Evolutionary conservation across 306 rosid genomes (phyloP).

Genomic region (Canavalia gladiata): DNA sequence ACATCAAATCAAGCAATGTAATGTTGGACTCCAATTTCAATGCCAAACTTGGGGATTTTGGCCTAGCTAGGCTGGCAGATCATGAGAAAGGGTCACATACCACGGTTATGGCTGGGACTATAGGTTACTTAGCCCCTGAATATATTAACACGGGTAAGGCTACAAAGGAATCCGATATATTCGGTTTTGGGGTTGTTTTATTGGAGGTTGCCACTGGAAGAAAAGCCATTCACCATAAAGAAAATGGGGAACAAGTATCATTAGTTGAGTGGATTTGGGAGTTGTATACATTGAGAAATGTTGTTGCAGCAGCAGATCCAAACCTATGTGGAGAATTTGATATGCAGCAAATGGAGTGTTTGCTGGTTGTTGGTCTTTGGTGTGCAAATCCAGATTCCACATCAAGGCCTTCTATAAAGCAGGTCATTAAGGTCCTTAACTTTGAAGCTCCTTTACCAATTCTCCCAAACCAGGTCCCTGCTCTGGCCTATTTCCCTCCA

Average conservation of each 20-base stretch:
- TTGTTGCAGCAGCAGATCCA: constrained; percentile 44
- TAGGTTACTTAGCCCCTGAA: constrained; percentile 54
- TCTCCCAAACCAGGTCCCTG: constrained; percentile 38
- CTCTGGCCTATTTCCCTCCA: neutral
- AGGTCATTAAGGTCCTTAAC: constrained; percentile 50
- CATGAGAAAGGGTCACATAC: constrained; percentile 42
- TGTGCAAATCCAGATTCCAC: constrained; percentile 46
- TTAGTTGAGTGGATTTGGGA: constrained; percentile 56
- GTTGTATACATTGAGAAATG: constrained; percentile 25
- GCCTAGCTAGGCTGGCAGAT: constrained; percentile 51
- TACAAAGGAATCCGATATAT: constrained; percentile 47
- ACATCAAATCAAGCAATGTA: constrained; percentile 57
- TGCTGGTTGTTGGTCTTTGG: constrained; percentile 48
- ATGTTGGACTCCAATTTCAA: constrained; percentile 57
- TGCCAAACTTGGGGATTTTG: constrained; percentile 58
- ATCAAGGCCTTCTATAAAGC: constrained; percentile 43
- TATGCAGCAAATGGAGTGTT: constrained; percentile 40
- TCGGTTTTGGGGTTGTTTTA: constrained; percentile 50
- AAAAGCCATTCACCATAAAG: constrained; percentile 14
- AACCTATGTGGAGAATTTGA: constrained; percentile 39
- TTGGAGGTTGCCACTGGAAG: constrained; percentile 55
- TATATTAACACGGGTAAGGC: constrained; percentile 5
- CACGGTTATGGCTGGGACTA: constrained; percentile 42
- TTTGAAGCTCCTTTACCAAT: constrained; percentile 47
- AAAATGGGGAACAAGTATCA: constrained; percentile 14